These are phyloP conservation scores for Boletellus sp. DNA, from an alignment of 768 basidiomycete genomes.

Conservation along the genomic window DNA sequence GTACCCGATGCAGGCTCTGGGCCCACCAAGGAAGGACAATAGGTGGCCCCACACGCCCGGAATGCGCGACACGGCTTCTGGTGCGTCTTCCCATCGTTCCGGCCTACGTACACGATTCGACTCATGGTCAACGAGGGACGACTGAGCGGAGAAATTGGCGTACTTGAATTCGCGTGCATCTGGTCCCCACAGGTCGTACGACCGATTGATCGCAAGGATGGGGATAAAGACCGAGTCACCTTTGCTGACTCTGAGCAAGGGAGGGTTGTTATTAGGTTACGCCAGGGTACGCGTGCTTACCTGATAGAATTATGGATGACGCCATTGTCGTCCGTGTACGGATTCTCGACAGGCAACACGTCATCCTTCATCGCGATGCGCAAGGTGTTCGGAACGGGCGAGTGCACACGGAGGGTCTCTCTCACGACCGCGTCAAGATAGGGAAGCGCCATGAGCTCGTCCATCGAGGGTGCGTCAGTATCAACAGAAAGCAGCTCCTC, in stretches of 20 bases:
- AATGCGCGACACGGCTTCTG: too few species aligned
- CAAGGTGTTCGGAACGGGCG: constrained; percentile 44
- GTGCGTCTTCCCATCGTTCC: too few species aligned
- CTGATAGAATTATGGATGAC: neutral
- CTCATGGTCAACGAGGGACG: too few species aligned
- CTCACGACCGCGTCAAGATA: constrained; percentile 68
- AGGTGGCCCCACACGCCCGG: too few species aligned
- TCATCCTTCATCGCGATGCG: constrained; percentile 52
- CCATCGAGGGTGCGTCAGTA: constrained; percentile 63
- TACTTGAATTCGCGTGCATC: neutral
- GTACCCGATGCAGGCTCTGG: too few species aligned
- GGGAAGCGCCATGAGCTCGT: constrained; percentile 59
- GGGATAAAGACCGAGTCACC: neutral
- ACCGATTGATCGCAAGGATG: neutral
- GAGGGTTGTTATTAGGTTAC: neutral
- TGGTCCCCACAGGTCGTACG: neutral
- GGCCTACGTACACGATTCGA: too few species aligned
- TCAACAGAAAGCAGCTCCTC: constrained; percentile 36
- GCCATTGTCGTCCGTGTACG: neutral
- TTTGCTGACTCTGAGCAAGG: neutral
- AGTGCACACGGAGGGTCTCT: constrained; percentile 50
- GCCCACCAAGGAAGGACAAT: too few species aligned
- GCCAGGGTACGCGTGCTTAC: neutral
- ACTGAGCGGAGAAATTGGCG: neutral
- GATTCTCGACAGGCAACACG: constrained; percentile 36